These are phyloP conservation scores for Fusarium armeniacum DNA, from an alignment of 2,329 filamentous ascomycete species.

Conservation along the genomic window DNA sequence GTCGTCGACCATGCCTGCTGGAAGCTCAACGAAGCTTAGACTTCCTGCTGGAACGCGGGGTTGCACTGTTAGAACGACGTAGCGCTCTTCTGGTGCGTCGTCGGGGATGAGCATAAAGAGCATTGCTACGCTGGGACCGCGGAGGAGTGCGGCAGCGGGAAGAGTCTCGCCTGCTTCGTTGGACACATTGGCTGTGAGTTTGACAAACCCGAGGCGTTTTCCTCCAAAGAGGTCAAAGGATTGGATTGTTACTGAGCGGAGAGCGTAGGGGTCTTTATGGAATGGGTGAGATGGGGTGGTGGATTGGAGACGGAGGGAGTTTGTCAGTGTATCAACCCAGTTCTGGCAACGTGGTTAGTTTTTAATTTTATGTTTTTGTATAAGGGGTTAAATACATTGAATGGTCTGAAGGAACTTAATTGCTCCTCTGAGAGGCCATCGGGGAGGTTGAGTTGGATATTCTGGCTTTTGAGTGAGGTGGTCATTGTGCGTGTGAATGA, in stretches of 20 bases:
- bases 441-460: slow-evolving; percentile 61
- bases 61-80: slow-evolving; percentile 72
- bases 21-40: slow-evolving; percentile 69
- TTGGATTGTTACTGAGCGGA: slow-evolving; percentile 66
- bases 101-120: slow-evolving; percentile 69
- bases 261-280: slow-evolving; percentile 65
- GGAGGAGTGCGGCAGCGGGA: slow-evolving; percentile 68
- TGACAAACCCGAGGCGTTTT: slow-evolving; percentile 68
- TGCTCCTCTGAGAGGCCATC: slow-evolving; percentile 61
- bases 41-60: slow-evolving; percentile 69
- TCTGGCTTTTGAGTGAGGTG: slow-evolving; percentile 45
- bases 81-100: slow-evolving; percentile 64
- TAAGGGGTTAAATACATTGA: slow-evolving; percentile 56
- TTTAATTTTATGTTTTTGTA: no score
- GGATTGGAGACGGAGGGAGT: slow-evolving; percentile 63
- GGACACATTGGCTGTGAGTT: slow-evolving; percentile 63
- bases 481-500: slow-evolving; percentile 40
- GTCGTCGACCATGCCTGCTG: slow-evolving; percentile 71
- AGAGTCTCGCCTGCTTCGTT: slow-evolving; percentile 65
- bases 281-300: slow-evolving; percentile 63
- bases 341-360: slow-evolving; percentile 52
- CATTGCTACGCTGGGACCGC: slow-evolving; percentile 73
- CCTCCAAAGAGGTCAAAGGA: slow-evolving; percentile 66
- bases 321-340: slow-evolving; percentile 64
- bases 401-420: slow-evolving; percentile 63